phyloP scores from a whole-genome alignment of 2,329 filamentous ascomycete genomes.

The Diaporthe nobilis region DNA sequence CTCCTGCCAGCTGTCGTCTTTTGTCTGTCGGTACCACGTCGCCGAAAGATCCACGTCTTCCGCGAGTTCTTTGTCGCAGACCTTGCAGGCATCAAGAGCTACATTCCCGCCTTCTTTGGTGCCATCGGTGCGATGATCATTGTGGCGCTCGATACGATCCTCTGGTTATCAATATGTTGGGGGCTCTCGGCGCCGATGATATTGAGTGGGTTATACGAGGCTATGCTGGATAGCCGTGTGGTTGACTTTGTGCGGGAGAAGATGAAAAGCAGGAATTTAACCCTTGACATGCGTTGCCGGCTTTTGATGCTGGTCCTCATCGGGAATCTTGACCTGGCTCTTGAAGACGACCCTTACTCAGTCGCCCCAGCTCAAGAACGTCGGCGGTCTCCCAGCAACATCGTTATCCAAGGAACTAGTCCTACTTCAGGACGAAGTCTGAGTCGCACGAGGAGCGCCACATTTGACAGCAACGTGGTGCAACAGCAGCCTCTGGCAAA shows the following conservation, averaged over 20 bases:
- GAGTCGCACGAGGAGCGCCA: background rate
- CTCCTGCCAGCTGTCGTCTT: constrained; percentile 49
- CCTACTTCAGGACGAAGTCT: background rate
- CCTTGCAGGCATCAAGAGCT: constrained; percentile 42
- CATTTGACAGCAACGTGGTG: background rate
- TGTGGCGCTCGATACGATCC: constrained; percentile 46
- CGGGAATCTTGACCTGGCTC: constrained; percentile 48
- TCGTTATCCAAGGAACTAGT: constrained; percentile 11
- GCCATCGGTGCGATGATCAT: constrained; percentile 43
- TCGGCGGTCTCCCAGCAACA: constrained; percentile 19
- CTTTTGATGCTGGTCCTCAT: constrained; percentile 48
- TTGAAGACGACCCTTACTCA: constrained; percentile 9
- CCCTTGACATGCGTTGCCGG: constrained; percentile 45
- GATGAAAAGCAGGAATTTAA: constrained; percentile 42
- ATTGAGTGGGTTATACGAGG: constrained; percentile 49
- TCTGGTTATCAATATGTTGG: constrained; percentile 49
- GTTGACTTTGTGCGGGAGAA: constrained; percentile 45
- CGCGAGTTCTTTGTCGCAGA: constrained; percentile 42
- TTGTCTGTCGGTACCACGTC: constrained; percentile 48
- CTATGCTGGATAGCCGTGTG: constrained; percentile 47
- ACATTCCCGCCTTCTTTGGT: constrained; percentile 38
- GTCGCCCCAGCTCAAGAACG: constrained; percentile 17
- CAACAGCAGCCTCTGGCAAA: background rate
- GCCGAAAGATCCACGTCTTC: constrained; percentile 45
- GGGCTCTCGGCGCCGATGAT: constrained; percentile 50